Percentiles rank a stretch among this genome's conserved stretches.
phyloP scores from a whole-genome alignment of 345 rosid species.

The Clausena lansium region DNA sequence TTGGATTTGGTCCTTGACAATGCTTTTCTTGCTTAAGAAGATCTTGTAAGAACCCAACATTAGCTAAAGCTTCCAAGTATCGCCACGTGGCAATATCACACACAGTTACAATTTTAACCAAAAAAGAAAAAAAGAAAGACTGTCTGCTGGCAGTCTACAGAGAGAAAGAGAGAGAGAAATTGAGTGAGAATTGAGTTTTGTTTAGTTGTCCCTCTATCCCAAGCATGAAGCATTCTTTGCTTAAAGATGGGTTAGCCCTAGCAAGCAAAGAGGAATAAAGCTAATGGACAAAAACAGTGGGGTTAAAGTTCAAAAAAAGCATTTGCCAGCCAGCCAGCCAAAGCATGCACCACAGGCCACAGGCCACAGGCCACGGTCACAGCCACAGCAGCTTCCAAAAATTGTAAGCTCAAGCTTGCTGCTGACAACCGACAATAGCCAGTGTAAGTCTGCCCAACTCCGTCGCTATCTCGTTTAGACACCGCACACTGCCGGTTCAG shows the following conservation, averaged over 20 bases:
- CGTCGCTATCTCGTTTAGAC: conserved; percentile 21
- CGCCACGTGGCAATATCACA: conserved; percentile 19
- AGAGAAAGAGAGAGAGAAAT: not conserved
- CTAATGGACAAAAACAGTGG: conserved; percentile 25
- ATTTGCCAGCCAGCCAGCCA: not conserved
- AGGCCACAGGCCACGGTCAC: too few relatives aligned
- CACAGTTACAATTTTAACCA: not conserved
- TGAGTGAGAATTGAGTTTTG: conserved; percentile 11
- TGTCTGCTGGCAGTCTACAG: conserved; percentile 7
- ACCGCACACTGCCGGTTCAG: conserved; percentile 37
- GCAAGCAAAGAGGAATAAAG: conserved; percentile 50
- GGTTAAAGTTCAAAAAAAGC: conserved; percentile 17
- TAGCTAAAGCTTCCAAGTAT: conserved; percentile 33
- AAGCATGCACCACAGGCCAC: conserved; percentile 1
- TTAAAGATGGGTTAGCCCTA: conserved; percentile 62
- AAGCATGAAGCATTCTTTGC: conserved; percentile 80
- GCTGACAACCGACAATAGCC: conserved; percentile 49
- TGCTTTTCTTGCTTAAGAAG: conserved; percentile 68
- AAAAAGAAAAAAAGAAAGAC: conserved; percentile 15
- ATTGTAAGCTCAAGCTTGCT: not conserved
- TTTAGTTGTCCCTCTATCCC: conserved; percentile 54
- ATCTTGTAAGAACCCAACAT: conserved; percentile 32
- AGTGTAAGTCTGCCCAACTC: conserved; percentile 13
- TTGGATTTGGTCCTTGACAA: conserved; percentile 59
- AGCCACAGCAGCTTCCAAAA: too few relatives aligned